Evolutionary conservation across 345 rosid genomes (phyloP).

Genomic region (Pistacia atlantica): DNA sequence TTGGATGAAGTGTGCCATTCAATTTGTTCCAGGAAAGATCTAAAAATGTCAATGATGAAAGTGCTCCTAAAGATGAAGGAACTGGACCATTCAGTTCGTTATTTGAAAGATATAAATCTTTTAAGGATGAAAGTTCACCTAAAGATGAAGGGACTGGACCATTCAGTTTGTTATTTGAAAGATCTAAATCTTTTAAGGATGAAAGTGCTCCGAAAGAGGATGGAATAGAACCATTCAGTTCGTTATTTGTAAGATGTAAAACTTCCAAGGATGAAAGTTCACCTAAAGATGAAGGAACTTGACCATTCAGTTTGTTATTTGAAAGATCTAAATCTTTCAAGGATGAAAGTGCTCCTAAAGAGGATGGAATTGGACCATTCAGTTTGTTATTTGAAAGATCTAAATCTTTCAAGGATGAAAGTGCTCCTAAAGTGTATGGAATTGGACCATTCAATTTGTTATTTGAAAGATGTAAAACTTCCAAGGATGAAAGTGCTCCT

Average conservation of each 20-base stretch:
- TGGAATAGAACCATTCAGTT: not conserved
- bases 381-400: not conserved
- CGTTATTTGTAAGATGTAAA: not conserved
- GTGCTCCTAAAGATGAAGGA: not conserved
- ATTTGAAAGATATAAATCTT: not conserved
- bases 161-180: not conserved
- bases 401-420: no score
- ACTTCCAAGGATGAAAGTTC: not conserved
- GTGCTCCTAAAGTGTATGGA: no score
- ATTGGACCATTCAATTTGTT: no score
- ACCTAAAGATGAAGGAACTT: not conserved
- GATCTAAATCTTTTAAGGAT: not conserved
- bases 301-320: not conserved
- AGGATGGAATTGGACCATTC: not conserved
- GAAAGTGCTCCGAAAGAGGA: not conserved
- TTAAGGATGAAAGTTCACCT: not conserved
- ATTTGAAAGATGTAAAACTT: no score
- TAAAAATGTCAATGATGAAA: not conserved
- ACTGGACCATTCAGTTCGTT: conserved; percentile 17
- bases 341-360: not conserved
- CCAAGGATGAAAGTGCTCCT: no score
- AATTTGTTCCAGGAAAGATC: not conserved
- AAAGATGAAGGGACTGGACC: not conserved
- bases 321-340: not conserved
- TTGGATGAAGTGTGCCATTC: conserved; percentile 15